Evolutionary conservation across 495 filamentous ascomycete species (phyloP), one percentile per base, ranked within the genome.

Genomic region (Xylaria palmicola): DNA sequence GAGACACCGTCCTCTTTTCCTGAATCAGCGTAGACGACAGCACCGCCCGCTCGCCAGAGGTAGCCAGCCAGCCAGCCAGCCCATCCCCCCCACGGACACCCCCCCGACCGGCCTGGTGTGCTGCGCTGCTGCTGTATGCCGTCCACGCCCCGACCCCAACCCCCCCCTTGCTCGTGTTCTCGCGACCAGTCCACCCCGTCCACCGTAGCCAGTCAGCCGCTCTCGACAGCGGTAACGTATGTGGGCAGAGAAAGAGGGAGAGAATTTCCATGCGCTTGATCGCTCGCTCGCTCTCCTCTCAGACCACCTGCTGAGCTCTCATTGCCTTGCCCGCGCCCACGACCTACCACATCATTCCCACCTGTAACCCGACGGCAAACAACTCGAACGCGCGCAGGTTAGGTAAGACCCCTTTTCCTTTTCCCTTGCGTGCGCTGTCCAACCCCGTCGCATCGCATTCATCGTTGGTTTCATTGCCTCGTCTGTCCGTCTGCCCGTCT

Each of bases 291-390:
- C 59, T 61, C 59, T 61, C 59, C 59, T 61, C 59, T 55, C 59
- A 61, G 59, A 61, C 59, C 59, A 61, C 49, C 59, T 61, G 59
- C 59, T 61, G 48, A 54, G 59, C 59, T 61, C 49, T 48, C 59
- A 61, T 61, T 61, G 59, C 59, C 59, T 61, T 61, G 50, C 37
- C 59, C 59, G 34, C 59, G 59, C 52, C 58, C 58, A 59, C 56
- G 48, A 59, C 59, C 59, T 61, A 55, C 59, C 59, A 60, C 58
- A 55, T 50, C 50, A 61, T 61, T 61, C 47, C 59, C 59, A 61
- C 59, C 59, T 61, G 59, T 61, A 61, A 61, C 59, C 59, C 49
- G 59, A 61, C 49, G 59, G 49, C 59, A 54, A 61, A 54, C 59
- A 61, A 53, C 41, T 53, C 59, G 48, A 61, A 47, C 59, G 50